Percentiles rank a stretch among this genome's conserved stretches.
These are phyloP conservation scores for Cercospora beticola DNA, from an alignment of 2,329 filamentous ascomycete species.

Conservation along the genomic window DNA sequence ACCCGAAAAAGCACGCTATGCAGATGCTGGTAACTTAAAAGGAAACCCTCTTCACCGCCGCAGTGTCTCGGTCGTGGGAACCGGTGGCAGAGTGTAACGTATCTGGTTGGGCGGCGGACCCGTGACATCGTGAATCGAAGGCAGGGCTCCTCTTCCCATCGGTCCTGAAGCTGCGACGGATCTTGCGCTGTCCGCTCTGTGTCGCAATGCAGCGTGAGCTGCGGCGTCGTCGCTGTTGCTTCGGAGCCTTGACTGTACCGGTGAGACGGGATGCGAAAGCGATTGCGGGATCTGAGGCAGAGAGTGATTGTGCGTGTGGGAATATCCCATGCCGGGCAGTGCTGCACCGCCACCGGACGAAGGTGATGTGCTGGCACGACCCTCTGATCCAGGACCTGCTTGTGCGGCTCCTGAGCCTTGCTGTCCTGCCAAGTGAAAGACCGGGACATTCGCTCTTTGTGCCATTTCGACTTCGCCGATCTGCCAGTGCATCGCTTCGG, in stretches of 20 bases:
- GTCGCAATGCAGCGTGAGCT: slow-evolving; percentile 27
- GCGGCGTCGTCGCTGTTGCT: slow-evolving; percentile 32
- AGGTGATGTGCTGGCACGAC: slow-evolving; percentile 33
- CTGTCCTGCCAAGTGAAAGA: slow-evolving; percentile 61
- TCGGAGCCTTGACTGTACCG: slow-evolving; percentile 30
- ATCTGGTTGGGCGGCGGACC: slow-evolving; percentile 22
- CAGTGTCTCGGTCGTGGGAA: slow-evolving; percentile 32
- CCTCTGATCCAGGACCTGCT: slow-evolving; percentile 24
- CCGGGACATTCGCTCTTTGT: slow-evolving; percentile 80
- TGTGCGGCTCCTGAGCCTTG: slow-evolving; percentile 25
- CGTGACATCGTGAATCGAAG: slow-evolving; percentile 33
- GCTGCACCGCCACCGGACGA: slow-evolving; percentile 19
- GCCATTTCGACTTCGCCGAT: slow-evolving; percentile 94
- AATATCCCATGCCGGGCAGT: slow-evolving; percentile 23
- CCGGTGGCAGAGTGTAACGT: slow-evolving; percentile 34
- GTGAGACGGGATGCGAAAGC: slow-evolving; percentile 31
- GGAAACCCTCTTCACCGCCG: slow-evolving; percentile 18
- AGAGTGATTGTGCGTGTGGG: slow-evolving; percentile 38
- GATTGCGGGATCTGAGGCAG: slow-evolving; percentile 36
- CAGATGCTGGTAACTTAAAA: slow-evolving; percentile 7
- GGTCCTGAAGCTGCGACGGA: slow-evolving; percentile 27
- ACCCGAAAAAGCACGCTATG: slow-evolving; percentile 8
- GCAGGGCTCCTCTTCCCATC: slow-evolving; percentile 27
- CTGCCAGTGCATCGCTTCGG: slow-evolving; percentile 98
- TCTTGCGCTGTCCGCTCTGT: slow-evolving; percentile 37